Conservation (phyloP, 495 filamentous ascomycete genomes). For the Clavariopsis aquatica region DNA sequence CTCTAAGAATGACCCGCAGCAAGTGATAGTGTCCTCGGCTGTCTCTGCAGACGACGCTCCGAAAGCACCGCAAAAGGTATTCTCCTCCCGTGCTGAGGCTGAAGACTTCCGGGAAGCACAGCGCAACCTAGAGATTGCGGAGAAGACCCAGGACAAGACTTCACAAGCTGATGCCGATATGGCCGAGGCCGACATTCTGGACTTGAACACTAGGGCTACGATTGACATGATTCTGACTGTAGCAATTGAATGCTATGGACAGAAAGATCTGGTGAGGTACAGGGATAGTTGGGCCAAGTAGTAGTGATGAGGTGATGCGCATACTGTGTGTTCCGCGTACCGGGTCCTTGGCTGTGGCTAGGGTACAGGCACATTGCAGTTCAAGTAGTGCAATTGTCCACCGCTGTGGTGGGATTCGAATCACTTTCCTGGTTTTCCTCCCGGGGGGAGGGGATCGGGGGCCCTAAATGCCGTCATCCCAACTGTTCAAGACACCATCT, state of each 20-base stretch:
- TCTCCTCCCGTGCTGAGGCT: conserved; percentile 16
- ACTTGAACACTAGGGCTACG: conserved; percentile 28
- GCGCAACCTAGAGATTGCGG: conserved; percentile 43
- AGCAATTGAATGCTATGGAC: conserved; percentile 86
- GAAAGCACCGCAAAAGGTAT: conserved; percentile 1
- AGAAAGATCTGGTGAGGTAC: conserved; percentile 78
- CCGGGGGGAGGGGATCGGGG: too few species aligned
- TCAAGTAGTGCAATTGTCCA: too few species aligned
- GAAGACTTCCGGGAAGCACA: conserved; percentile 11
- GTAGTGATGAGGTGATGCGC: neutral
- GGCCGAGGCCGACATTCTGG: conserved; percentile 48
- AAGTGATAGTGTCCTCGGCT: too few species aligned
- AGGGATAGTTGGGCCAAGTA: conserved; percentile 51
- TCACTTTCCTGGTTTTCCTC: too few species aligned
- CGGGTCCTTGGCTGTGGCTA: neutral
- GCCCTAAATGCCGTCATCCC: too few species aligned
- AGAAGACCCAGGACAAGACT: neutral
- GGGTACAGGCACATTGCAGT: too few species aligned
- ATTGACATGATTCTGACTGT: conserved; percentile 87
- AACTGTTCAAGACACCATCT: too few species aligned
- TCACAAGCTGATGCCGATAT: neutral
- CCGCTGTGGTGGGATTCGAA: neutral
- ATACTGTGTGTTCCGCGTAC: neutral
- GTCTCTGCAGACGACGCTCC: neutral
- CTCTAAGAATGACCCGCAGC: neutral